Conservation (phyloP, 345 rosid species). For the Combretum micranthum region DNA sequence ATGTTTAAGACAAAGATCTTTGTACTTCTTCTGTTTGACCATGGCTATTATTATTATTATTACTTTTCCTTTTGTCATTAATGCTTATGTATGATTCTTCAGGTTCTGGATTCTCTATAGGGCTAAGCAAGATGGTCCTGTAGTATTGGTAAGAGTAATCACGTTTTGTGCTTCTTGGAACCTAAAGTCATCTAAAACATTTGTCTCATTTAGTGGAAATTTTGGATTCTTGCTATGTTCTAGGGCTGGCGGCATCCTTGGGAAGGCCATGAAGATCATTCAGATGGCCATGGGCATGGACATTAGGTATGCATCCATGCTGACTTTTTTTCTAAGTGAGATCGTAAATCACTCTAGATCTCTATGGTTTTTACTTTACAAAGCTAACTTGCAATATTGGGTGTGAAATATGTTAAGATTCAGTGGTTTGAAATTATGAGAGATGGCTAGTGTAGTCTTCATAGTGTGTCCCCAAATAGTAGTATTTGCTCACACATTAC, state of each 20-base stretch:
- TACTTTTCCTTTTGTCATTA: not conserved
- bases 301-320: conserved; percentile 42
- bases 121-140: conserved; percentile 96
- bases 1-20: too few species aligned
- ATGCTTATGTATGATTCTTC: conserved; percentile 16
- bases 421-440: too few species aligned
- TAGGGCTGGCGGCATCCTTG: conserved; percentile 99
- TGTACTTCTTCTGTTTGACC: too few species aligned
- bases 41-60: not conserved
- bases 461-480: too few species aligned
- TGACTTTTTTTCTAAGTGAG: not conserved
- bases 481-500: too few species aligned
- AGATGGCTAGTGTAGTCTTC: too few species aligned
- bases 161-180: not conserved
- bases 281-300: conserved; percentile 50
- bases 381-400: too few species aligned
- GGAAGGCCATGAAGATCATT: conserved; percentile 88
- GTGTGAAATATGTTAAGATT: too few species aligned
- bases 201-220: not conserved
- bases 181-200: not conserved
- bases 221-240: not conserved
- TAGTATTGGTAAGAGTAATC: conserved; percentile 59
- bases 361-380: too few species aligned
- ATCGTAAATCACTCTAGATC: not conserved
- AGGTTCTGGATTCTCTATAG: conserved; percentile 97